A percentile compares a stretch with the other conserved stretches of the same genome.
Evolutionary conservation across 1,139 yeast genomes (phyloP).

Genomic region (Pichia sp.): DNA sequence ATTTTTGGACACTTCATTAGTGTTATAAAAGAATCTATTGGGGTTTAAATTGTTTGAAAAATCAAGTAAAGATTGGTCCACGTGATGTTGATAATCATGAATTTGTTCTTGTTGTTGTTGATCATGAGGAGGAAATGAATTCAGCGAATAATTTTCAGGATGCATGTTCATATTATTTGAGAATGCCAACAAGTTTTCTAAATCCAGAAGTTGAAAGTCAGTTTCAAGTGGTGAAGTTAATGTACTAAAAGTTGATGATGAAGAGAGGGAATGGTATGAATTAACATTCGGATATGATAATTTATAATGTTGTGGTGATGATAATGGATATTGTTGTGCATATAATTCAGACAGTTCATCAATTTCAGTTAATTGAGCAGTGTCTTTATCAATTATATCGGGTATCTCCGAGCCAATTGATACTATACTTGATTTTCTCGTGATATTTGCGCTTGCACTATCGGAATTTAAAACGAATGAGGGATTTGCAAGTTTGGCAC

Average conservation of each 20-base stretch:
- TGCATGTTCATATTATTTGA: no score
- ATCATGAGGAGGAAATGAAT: no score
- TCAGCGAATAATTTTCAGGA: background rate
- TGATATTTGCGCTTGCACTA: background rate
- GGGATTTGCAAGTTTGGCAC: conserved; percentile 29
- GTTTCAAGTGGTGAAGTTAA: background rate
- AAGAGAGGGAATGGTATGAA: background rate
- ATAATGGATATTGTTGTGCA: background rate
- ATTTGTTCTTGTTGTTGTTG: no score
- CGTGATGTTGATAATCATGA: no score
- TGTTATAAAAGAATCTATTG: background rate
- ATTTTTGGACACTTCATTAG: background rate
- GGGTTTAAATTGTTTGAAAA: background rate
- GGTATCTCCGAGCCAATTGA: background rate
- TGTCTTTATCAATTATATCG: no score
- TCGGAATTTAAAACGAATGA: conserved; percentile 21
- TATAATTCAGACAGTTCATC: background rate
- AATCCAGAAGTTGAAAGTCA: no score
- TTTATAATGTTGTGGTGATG: background rate
- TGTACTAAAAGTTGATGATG: background rate
- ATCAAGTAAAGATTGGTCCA: no score
- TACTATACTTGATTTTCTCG: background rate
- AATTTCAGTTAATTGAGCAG: background rate
- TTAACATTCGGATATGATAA: background rate
- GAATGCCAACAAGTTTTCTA: no score